Evolutionary conservation across 306 rosid species (phyloP), one percentile per base, ranked within the genome.

Genomic region (Corylus avellana): DNA sequence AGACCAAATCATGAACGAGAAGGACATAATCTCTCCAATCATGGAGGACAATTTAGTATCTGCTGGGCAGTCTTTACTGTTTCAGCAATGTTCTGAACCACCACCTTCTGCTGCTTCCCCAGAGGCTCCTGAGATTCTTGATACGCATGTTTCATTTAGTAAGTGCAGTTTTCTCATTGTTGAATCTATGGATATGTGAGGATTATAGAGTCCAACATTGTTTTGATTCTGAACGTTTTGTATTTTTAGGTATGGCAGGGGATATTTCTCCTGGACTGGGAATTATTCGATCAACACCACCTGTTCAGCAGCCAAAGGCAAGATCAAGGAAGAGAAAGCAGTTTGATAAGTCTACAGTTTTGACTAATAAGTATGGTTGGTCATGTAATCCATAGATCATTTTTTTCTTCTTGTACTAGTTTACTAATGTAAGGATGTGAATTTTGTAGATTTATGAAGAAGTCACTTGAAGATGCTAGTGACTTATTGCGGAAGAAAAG

Each of bases 281-380:
- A 69, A 83, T 67, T 39, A 67, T 94, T 51, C 80, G 37, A 72
- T 55, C 90, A 66, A 89, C 89, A 70, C 91, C 94, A 57, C 92
- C 77, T 69, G 63, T 55, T 59, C 87, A 86, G 74, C 89, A 86
- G 80, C 97, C 85, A 71, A 89, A 75, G 79, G 75, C 70, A 76
- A 86, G 91, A 84, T 81, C 80, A 69, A 89, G 92, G 84, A 95
- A 88, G 87, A 89, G 94, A 82, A 92, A 88, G 80, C 97, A 85
- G 72, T 82, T 81, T 37, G 99, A 95, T 81, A 80, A 87, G 58
- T 75, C 92, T 32, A 89, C 92, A 32, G 98, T 93, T 70, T 78
- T 95, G 83, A 75, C 88, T 37, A 95, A 95, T 59, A 86, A 77
- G 99, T 95, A 89, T 75, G 85, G 49, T n/a, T 73, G 37, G 44